Base-by-base conservation (phyloP, 495 filamentous ascomycete species). In the Penicillium bialowiezense region DNA sequence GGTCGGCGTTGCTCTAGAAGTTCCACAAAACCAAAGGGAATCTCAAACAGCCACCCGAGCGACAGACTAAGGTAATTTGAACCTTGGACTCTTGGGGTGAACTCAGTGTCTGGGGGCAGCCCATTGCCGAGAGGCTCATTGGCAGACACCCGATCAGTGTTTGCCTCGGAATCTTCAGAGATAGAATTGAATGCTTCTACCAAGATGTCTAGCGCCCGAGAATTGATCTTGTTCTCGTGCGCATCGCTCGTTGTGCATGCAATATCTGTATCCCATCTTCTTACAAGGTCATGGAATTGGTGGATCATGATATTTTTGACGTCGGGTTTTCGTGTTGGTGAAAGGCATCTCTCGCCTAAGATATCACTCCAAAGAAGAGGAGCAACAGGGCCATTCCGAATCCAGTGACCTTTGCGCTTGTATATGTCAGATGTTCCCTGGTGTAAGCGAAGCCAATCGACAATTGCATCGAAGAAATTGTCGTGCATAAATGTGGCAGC, bases 1-100 rank as follows among this genome's bases (percentile, higher is more conserved):
- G 43, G 43, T 46, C 15, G 18, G 2, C 43, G 17, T 37, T 37
- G 18, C 32, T 46, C 43, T 14, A 45, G 29, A 17, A 45, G 43
- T 18, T 45, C 31, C 43, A 45, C 29, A 45, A 45, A 35, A 10
- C 28, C 17, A 24, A 45, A 7, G 7, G 43, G 26, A 23, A 46
- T 37, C 19, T 36, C 31, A 36, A 45, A 45, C 8, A 36, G 43
- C 43, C 43, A 36, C 4, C 14, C 31, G 15, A 35, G 36, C 3
- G 17, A 45, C n/a, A 44, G 28, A 34, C 15, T 34, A 29, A 44
- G 42, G 17, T 44, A 34, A 13, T 35, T 45, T 13, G 36, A 39
- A 13, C 15, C 1, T 20, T 39, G 9, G 7, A 21, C 8, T 10
- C 18, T 21, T 39, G 17, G 17, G 7, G 17, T 5, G 21, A 1